Conservation (phyloP, 352 stramenopile genomes). For the Pelagophyceae sp. region DNA sequence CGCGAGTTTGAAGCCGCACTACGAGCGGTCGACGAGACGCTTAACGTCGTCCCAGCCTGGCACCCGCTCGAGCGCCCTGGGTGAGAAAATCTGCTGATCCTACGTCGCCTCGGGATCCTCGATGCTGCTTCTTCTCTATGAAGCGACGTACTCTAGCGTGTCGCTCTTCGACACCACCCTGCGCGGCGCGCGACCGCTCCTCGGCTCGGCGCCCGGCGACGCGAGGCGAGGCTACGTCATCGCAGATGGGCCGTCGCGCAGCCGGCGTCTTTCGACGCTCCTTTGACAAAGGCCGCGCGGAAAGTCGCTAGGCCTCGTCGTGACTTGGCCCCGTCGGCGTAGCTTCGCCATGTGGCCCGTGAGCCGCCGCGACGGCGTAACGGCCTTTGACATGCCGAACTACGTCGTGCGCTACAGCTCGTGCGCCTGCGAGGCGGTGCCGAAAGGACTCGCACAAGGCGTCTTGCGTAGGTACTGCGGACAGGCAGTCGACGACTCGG, state of each 20-base stretch:
- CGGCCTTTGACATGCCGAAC: no score
- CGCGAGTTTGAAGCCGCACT: neutral
- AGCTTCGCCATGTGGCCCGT: slow-evolving; percentile 2
- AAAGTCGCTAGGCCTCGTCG: no score
- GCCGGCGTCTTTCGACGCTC: no score
- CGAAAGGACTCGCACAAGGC: no score
- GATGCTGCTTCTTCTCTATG: no score
- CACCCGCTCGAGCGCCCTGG: neutral
- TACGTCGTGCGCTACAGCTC: no score
- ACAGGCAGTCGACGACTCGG: neutral
- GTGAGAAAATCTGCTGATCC: neutral
- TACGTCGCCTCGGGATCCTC: no score
- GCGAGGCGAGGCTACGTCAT: neutral
- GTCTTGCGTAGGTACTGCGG: neutral
- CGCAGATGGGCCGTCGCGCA: neutral
- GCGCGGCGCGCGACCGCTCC: neutral
- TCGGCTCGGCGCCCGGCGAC: neutral
- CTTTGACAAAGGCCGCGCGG: no score
- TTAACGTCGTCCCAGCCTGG: neutral
- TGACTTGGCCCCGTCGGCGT: no score
- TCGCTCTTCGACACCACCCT: neutral
- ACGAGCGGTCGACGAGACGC: neutral
- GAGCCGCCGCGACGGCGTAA: neutral
- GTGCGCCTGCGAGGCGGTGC: neutral
- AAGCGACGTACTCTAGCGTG: no score